Evolutionary conservation across 2,329 filamentous ascomycete species (phyloP).

Genomic region (Dothidotthia symphoricarpi): DNA sequence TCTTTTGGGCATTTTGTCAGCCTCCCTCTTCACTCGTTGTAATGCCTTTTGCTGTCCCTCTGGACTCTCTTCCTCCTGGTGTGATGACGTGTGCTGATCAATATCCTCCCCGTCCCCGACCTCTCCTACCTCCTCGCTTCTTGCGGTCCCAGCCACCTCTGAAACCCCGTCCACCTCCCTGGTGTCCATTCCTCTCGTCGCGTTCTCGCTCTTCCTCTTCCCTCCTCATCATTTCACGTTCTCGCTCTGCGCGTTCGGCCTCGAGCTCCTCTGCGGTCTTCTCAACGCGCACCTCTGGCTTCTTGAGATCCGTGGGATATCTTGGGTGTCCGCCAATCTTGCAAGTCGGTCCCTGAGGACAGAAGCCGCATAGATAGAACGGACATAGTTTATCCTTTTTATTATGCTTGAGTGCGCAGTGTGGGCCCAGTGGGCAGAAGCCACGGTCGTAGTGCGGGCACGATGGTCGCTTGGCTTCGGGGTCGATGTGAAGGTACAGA

Average conservation of each 20-base stretch:
- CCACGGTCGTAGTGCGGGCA: slow-evolving; percentile 87
- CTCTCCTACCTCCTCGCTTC: slow-evolving; percentile 30
- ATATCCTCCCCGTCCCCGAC: slow-evolving; percentile 23
- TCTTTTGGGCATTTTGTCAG: no score
- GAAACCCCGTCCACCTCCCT: slow-evolving; percentile 30
- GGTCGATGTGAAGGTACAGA: slow-evolving; percentile 85
- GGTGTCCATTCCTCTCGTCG: slow-evolving; percentile 35
- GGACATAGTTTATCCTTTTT: slow-evolving; percentile 70
- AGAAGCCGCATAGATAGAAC: slow-evolving; percentile 92
- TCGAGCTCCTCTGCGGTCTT: slow-evolving; percentile 71
- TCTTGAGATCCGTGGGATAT: slow-evolving; percentile 69
- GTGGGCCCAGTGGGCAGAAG: slow-evolving; percentile 87
- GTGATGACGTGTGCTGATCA: no score
- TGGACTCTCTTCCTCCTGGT: no score
- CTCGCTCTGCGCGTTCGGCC: slow-evolving; percentile 52
- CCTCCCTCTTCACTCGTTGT: no score
- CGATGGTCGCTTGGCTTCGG: slow-evolving; percentile 62
- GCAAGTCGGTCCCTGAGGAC: slow-evolving; percentile 77
- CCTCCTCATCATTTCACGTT: slow-evolving; percentile 48
- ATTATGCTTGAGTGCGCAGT: slow-evolving; percentile 86
- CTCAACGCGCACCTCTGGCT: slow-evolving; percentile 61
- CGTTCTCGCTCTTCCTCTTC: slow-evolving; percentile 43
- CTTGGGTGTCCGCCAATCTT: slow-evolving; percentile 77
- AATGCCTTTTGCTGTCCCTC: no score
- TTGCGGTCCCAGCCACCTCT: slow-evolving; percentile 39